Base-by-base conservation (phyloP, 345 rosid species). In the Citrus cavaleriei region DNA sequence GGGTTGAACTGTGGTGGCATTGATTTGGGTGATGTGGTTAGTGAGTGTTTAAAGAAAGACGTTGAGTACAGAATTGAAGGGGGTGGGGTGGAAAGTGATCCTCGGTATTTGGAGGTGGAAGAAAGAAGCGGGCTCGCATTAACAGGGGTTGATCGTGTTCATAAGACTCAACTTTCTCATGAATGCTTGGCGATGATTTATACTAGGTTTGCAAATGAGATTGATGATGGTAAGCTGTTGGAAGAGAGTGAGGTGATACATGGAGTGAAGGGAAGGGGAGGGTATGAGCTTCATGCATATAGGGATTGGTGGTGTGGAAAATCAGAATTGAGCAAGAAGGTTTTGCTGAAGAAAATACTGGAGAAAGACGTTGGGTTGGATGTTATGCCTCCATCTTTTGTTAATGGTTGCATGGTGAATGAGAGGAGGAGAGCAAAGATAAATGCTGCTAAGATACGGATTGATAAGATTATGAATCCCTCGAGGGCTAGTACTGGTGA, bases 241-340 rank as follows among this genome's bases (percentile, higher is more conserved):
- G 79, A 35, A 42, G 82, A 75, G 21, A 76, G 19, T 71, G 83
- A 59, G 62, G 67, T 40, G 59, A 58, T 37, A 74, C 28, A 24
- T 25, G 34, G 76, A 59, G 78, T 66, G 22, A 78, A 68, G 73
- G 57, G 73, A 14, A 80, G 75, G 61, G 71, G 22, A 54, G 82
- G 72, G 10, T 61, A 81, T 3, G 84, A 79, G 60, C 74, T 81
- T 42, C 40, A 67, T 21, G 77, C 76, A n/a, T 72, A 74, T 74
- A 78, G 68, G 68, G 91, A 89, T 71, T 93, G 97, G 96, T 93
- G 99, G 99, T 85, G 77, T 68, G 99, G 97, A 42, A 89, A 87
- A 77, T 93, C 95, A 1, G 84, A 79, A 62, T 75, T 93, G 82
- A 88, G 97, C 81, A 89, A 89, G 82, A 91, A 86, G 83, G 89